Evolutionary conservation across 2,329 filamentous ascomycete species (phyloP).

Genomic region (Exophiala aquamarina): DNA sequence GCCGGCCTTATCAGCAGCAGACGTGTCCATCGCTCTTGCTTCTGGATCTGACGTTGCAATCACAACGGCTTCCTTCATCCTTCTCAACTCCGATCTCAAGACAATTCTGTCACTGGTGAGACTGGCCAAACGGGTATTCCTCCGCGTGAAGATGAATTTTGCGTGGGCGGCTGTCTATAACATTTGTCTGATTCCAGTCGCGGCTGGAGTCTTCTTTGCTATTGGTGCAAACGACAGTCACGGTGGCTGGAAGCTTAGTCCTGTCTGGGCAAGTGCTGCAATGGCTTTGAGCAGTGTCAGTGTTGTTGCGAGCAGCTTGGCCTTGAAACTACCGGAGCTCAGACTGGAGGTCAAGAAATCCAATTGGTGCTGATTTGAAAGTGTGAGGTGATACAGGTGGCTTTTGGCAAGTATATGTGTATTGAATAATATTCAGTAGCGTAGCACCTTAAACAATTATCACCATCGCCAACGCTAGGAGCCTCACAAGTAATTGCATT

Average conservation of each 20-base stretch:
- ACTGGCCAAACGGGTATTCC: conserved; percentile 70
- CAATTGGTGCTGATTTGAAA: too few species aligned
- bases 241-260: conserved; percentile 45
- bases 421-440: too few species aligned
- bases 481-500: too few species aligned
- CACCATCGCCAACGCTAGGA: too few species aligned
- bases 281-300: conserved; percentile 93
- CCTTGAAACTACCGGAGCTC: conserved; percentile 53
- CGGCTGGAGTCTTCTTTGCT: conserved; percentile 75
- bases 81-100: conserved; percentile 69
- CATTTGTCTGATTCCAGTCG: conserved; percentile 72
- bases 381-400: too few species aligned
- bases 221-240: conserved; percentile 40
- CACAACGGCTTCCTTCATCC: conserved; percentile 76
- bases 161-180: conserved; percentile 85
- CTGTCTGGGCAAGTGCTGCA: conserved; percentile 78
- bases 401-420: too few species aligned
- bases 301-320: conserved; percentile 79
- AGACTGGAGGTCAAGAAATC: background rate
- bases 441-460: too few species aligned
- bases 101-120: conserved; percentile 72
- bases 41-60: conserved; percentile 81
- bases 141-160: conserved; percentile 81
- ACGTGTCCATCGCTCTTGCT: conserved; percentile 80
- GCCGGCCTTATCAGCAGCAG: conserved; percentile 74